These are phyloP conservation scores for Mucor velutinosus DNA, from an alignment of 371 early-diverging fungal species.

Conservation along the genomic window DNA sequence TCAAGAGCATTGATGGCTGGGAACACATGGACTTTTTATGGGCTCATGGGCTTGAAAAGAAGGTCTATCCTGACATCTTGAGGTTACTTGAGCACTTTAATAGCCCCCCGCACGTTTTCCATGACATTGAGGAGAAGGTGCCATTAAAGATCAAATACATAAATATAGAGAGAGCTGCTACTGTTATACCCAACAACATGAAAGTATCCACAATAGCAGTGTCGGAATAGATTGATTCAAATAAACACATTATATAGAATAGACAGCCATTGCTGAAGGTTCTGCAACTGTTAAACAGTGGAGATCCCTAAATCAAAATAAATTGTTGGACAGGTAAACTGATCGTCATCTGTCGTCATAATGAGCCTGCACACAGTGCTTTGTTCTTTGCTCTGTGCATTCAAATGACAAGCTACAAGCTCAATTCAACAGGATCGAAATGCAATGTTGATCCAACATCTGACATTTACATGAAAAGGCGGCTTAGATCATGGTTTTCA, in stretches of 20 bases:
- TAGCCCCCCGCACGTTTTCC: neutral
- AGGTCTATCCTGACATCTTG: slow-evolving; percentile 44
- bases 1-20: slow-evolving; percentile 63
- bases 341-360: too few species aligned
- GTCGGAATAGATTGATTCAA: neutral
- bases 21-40: slow-evolving; percentile 83
- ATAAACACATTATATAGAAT: too few species aligned
- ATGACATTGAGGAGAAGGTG: neutral
- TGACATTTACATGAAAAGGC: neutral
- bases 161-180: neutral
- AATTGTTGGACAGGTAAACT: too few species aligned
- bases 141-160: neutral
- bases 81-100: slow-evolving; percentile 38
- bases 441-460: neutral
- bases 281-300: too few species aligned
- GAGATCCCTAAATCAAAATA: too few species aligned
- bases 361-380: too few species aligned
- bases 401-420: too few species aligned
- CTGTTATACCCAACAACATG: neutral
- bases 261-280: too few species aligned
- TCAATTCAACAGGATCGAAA: too few species aligned
- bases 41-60: slow-evolving; percentile 58
- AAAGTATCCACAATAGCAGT: neutral
- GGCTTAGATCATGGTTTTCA: neutral
- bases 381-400: too few species aligned